Evolutionary conservation across 2,329 filamentous ascomycete species (phyloP), one percentile per base, ranked within the genome.

Genomic region (Cytospora piceicola): DNA sequence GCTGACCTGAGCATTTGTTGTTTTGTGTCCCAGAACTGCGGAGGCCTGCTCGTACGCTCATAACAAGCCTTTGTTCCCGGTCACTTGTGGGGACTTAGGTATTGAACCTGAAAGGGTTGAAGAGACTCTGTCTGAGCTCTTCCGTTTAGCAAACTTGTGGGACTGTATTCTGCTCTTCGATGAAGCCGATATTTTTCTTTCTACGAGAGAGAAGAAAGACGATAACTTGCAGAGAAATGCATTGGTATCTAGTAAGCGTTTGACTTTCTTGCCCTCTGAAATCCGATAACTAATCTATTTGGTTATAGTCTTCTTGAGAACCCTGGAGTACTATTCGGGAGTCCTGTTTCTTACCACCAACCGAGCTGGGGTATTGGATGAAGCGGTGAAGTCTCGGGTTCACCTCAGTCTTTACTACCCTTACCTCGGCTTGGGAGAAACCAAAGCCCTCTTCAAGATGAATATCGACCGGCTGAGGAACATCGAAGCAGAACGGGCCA

Each of bases 131-230:
- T 53, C 67, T 5, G 55, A 69, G 14, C 64, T 70, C n/a, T 76
- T 79, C 63, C 64, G 68, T 4, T 63, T 75, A 5, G 76, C 73
- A 0, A 63, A 67, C 2, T 63, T 61, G 1, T n/a, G n/a, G n/a
- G n/a, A n/a, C n/a, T n/a, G n/a, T n/a, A n/a, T n/a, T n/a, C n/a
- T n/a, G n/a, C n/a, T 82, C 0, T 67, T 80, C 1, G 78, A 78
- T 7, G 78, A 80, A 56, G 76, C 76, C 0, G 80, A 81, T n/a
- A 77, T 80, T 15, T 82, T 81, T 70, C 75, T 81, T 12, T 68
- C 71, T 4, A 67, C 70, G 15, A 39, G 54, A 24, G 65, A 69
- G 58, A 63, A 75, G 11, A 62, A 61, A 4, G 54, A 58, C 3
- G 62, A 65, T 1, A 70, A 76, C 29, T 42, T 73, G 2, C 63